Percentiles rank a stretch among this genome's conserved stretches.
Conservation (phyloP, 108 stramenopile species). For the Conticribra weissflogii region DNA sequence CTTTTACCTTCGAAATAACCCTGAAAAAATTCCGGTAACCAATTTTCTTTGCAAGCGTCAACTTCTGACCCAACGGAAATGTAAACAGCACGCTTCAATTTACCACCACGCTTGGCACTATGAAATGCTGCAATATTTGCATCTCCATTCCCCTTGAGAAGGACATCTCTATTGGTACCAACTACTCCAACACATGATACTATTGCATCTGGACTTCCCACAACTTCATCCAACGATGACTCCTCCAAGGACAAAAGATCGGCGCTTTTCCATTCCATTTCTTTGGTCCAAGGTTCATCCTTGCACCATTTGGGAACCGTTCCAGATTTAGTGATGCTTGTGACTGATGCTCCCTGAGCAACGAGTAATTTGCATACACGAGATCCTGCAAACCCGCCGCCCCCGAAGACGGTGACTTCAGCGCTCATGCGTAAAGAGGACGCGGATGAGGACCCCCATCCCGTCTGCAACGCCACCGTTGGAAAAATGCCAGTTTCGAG, state of each 20-base stretch:
- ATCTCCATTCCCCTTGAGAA: conserved; percentile 42
- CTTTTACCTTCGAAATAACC: conserved; percentile 71
- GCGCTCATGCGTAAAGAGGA: conserved; percentile 3
- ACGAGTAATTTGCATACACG: conserved; percentile 59
- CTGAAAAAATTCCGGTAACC: conserved; percentile 60
- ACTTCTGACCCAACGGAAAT: conserved; percentile 74
- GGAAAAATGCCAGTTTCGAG: too few species aligned
- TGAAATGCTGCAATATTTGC: conserved; percentile 52
- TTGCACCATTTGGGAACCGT: conserved; percentile 44
- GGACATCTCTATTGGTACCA: conserved; percentile 46
- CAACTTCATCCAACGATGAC: conserved; percentile 34
- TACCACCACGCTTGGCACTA: conserved; percentile 57
- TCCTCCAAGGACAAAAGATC: conserved; percentile 32
- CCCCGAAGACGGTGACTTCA: conserved; percentile 64
- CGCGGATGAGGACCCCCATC: conserved; percentile 18
- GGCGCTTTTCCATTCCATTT: conserved; percentile 46
- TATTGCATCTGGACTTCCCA: conserved; percentile 51
- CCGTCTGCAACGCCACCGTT: too few species aligned
- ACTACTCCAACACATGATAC: conserved; percentile 69
- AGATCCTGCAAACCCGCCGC: conserved; percentile 70
- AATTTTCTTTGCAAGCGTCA: conserved; percentile 52
- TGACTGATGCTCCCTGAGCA: conserved; percentile 44
- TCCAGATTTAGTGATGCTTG: conserved; percentile 48
- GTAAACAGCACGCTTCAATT: conserved; percentile 60
- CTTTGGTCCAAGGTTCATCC: conserved; percentile 47